phyloP scores from a whole-genome alignment of 257 asterid genomes.

The Thymus mandschuricus region DNA sequence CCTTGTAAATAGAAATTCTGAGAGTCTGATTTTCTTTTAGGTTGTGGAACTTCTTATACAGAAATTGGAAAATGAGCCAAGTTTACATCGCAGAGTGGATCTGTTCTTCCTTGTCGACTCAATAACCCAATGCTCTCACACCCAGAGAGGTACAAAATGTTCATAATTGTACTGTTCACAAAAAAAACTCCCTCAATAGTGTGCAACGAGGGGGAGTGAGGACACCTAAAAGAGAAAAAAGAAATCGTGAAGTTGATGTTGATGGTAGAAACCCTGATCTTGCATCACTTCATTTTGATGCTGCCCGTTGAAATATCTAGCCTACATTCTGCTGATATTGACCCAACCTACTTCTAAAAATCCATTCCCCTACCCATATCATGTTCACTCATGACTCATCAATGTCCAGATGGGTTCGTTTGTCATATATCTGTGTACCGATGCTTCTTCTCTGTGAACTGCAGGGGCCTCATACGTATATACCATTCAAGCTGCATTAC shows the following conservation, averaged over 20 bases:
- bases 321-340: slow-evolving; percentile 16
- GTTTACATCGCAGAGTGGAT: slow-evolving; percentile 83
- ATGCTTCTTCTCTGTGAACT: slow-evolving; percentile 47
- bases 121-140: slow-evolving; percentile 92
- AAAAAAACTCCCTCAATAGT: not conserved
- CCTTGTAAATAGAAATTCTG: slow-evolving; percentile 26
- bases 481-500: slow-evolving; percentile 77
- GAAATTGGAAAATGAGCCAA: slow-evolving; percentile 83
- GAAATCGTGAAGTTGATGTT: not conserved
- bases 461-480: slow-evolving; percentile 92
- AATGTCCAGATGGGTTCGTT: slow-evolving; percentile 4
- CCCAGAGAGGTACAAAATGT: slow-evolving; percentile 72
- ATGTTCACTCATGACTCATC: slow-evolving; percentile 10
- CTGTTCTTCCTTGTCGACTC: slow-evolving; percentile 91
- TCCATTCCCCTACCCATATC: not conserved
- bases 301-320: not conserved
- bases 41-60: slow-evolving; percentile 87
- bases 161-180: not conserved
- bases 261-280: slow-evolving; percentile 10
- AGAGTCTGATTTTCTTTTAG: slow-evolving; percentile 43
- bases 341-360: not conserved
- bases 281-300: not conserved
- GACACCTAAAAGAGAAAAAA: not conserved
- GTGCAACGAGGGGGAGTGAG: not conserved
- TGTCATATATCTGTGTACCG: slow-evolving; percentile 24